Conservation (phyloP, 208 protist genomes). For the Leishmania lainsoni region DNA sequence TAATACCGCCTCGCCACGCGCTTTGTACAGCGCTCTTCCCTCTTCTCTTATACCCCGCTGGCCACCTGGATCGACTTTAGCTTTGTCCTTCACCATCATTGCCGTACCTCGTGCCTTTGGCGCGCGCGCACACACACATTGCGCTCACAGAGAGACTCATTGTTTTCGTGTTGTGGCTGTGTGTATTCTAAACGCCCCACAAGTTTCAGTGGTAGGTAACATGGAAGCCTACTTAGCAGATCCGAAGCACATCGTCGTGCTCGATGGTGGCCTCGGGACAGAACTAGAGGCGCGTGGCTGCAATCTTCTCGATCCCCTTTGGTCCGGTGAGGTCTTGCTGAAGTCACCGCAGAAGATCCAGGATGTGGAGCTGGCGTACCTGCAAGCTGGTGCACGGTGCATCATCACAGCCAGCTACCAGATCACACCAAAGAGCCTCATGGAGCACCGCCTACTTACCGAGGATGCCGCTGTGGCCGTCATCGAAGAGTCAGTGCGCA, state of each 20-base stretch:
- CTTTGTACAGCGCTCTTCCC: background rate
- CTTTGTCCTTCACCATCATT: background rate
- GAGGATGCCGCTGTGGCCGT: slow-evolving; percentile 30
- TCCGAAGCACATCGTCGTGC: slow-evolving; percentile 37
- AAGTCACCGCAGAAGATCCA: slow-evolving; percentile 38
- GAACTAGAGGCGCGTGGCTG: slow-evolving; percentile 54
- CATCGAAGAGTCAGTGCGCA: slow-evolving; percentile 42
- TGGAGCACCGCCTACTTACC: slow-evolving; percentile 39
- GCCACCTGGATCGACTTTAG: background rate
- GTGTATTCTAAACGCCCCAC: background rate
- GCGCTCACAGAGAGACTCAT: background rate
- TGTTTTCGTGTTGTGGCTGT: background rate
- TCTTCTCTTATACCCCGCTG: background rate
- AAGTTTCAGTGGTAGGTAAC: background rate
- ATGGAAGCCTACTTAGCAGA: slow-evolving; percentile 39
- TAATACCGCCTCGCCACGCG: background rate
- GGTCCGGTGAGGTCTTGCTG: slow-evolving; percentile 67
- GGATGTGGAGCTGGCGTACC: slow-evolving; percentile 41
- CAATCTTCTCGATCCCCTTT: slow-evolving; percentile 56
- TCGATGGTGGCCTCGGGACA: slow-evolving; percentile 66
- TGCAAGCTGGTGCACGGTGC: slow-evolving; percentile 49
- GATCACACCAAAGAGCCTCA: slow-evolving; percentile 43
- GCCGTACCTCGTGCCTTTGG: background rate
- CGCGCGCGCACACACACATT: slow-evolving; percentile 5
- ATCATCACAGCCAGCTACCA: slow-evolving; percentile 76